Evolutionary conservation across 2,329 filamentous ascomycete genomes (phyloP), one percentile per base, ranked within the genome.

Genomic region (Ceratocystis lukuohia): DNA sequence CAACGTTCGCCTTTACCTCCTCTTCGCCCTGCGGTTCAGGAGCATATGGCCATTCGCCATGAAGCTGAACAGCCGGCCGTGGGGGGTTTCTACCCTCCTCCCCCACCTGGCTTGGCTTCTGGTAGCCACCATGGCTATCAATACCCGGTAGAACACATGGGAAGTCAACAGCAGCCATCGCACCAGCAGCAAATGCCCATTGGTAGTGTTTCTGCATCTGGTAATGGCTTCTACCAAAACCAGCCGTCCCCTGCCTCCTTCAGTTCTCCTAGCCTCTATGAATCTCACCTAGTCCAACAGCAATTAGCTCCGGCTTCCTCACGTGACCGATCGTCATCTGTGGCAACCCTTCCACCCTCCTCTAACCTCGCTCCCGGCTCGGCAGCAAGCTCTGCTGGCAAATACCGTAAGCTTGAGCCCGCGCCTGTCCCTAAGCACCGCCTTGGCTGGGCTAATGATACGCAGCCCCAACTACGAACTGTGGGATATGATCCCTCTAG

Each of bases 341-440:
- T 28, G 41, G 62, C 56, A 4, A 63, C 45, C 63, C 50, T 66
- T 15, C 62, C 28, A 3, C 68, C n/a, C n/a, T 61, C 50, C 57
- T 65, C 65, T 22, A 50, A 33, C 62, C 33, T 56, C 5, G 17
- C 22, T 57, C 30, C 53, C 5, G 50, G 61, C 10, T 37, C 56
- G 33, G 28, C 64, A 22, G 37, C 63, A 15, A 62, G 59, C 22
- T 59, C 63, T 17, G 37, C 59, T 15, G 61, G 72, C 28, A 82
- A 82, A 70, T 84, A 83, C 70, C 78, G 82, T 59, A 84, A 83
- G 72, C 79, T 85, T 48, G 82, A 84, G 68, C 82, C 82, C 8
- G 82, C 82, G 0, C 82, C 82, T 0, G 77, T 82, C 28, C 78
- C 81, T 5, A 76, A 80, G 37, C 81, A 82, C 71, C 74, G 78